Evolutionary conservation across 208 protist genomes (phyloP).

Genomic region (Trichomonas tenax): DNA sequence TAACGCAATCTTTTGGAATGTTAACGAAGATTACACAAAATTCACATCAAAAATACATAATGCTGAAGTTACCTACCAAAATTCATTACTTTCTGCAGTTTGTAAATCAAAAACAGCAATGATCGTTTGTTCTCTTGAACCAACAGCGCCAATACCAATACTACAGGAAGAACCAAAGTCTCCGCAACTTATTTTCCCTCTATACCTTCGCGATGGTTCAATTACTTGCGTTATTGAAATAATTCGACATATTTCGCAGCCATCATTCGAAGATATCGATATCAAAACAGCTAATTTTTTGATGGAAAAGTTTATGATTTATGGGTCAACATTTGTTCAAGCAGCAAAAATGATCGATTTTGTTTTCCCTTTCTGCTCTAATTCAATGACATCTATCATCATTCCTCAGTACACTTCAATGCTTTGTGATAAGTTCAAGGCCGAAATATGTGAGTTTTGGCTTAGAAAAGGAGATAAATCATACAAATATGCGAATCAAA

Average conservation of each 20-base stretch:
- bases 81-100: not conserved
- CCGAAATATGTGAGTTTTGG: not conserved
- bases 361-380: not conserved
- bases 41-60: not conserved
- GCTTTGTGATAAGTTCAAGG: not conserved
- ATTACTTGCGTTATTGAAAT: not conserved
- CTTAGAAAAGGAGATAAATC: not conserved
- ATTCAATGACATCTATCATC: not conserved
- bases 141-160: not conserved
- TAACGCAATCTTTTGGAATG: not conserved
- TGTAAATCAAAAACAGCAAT: not conserved
- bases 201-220: not conserved
- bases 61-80: not conserved
- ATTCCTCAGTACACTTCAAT: not conserved
- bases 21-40: not conserved
- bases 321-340: not conserved
- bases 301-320: not conserved
- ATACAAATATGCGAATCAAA: not conserved
- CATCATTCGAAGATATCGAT: not conserved
- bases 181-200: not conserved
- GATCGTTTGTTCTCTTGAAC: not conserved
- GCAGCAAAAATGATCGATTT: not conserved
- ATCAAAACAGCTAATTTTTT: not conserved
- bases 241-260: not conserved
- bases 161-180: not conserved